phyloP scores from a whole-genome alignment of 306 rosid species.

The Comarum palustre region DNA sequence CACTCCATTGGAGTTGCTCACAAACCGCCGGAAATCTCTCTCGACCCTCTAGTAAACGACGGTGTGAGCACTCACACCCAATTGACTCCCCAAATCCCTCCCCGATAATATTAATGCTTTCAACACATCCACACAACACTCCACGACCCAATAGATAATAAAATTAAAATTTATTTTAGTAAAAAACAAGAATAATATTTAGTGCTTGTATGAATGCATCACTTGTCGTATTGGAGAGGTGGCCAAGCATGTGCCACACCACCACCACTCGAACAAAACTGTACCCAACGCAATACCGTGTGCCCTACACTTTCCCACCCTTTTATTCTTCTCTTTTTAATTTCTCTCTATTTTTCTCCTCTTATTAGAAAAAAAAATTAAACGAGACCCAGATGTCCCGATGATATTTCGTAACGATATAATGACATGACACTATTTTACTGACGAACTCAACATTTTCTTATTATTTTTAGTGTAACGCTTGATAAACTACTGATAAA shows the following conservation, averaged over 20 bases:
- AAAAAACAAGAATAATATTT: conserved; percentile 17
- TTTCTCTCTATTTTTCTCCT: too few relatives aligned
- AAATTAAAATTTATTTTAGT: not conserved
- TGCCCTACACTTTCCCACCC: conserved; percentile 32
- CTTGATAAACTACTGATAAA: too few relatives aligned
- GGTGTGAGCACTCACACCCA: not conserved
- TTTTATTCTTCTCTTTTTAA: not conserved
- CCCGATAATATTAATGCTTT: not conserved
- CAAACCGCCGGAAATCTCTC: not conserved
- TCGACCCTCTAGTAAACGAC: not conserved
- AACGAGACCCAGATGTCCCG: not conserved
- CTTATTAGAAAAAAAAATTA: not conserved
- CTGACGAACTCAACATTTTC: too few relatives aligned
- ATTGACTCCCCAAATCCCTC: not conserved
- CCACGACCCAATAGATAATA: not conserved
- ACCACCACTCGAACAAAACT: conserved; percentile 26
- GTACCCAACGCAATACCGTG: conserved; percentile 57
- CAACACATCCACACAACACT: not conserved
- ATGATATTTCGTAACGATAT: too few relatives aligned
- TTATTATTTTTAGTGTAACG: too few relatives aligned
- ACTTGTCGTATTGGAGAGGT: conserved; percentile 34
- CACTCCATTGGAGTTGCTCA: too few relatives aligned
- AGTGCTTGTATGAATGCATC: conserved; percentile 50
- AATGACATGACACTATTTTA: not conserved
- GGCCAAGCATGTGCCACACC: conserved; percentile 66